Percentiles rank a stretch among this genome's conserved stretches.
Evolutionary conservation across 192 early-diverging fungal species (phyloP).

Genomic region (Paraglomus brasilianum): DNA sequence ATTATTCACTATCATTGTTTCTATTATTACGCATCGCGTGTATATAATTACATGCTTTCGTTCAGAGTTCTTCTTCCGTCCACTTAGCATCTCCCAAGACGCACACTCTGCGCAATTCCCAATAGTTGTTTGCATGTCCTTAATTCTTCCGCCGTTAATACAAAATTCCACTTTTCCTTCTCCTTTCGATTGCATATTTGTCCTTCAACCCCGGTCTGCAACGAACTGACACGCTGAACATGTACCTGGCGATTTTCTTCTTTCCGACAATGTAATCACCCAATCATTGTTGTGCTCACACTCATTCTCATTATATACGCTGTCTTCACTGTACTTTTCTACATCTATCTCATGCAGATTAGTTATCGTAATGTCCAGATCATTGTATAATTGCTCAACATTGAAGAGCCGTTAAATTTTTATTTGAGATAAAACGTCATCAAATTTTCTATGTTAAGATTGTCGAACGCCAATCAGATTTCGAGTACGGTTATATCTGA

Average conservation of each 20-base stretch:
- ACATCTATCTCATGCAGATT: too few species aligned
- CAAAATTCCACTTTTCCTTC: not conserved
- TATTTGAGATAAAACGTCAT: too few species aligned
- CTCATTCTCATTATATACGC: too few species aligned
- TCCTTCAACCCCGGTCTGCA: not conserved
- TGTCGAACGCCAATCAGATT: too few species aligned
- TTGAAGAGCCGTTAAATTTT: too few species aligned
- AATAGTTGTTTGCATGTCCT: not conserved
- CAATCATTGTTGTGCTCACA: too few species aligned
- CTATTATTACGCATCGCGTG: not conserved
- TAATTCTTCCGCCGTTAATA: not conserved
- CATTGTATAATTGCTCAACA: too few species aligned
- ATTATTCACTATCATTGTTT: not conserved
- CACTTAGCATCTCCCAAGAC: not conserved
- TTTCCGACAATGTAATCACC: too few species aligned
- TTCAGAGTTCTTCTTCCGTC: not conserved
- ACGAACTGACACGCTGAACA: conserved; percentile 5
- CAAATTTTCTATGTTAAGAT: too few species aligned
- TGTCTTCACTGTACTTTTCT: too few species aligned
- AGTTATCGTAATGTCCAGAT: too few species aligned
- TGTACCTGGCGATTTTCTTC: conserved; percentile 8
- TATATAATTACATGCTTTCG: not conserved
- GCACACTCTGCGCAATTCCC: conserved; percentile 12
- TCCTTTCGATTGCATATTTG: not conserved
- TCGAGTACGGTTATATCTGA: too few species aligned